Conservation (phyloP, 495 filamentous ascomycete species). For the Lentithecium fluviatile region DNA sequence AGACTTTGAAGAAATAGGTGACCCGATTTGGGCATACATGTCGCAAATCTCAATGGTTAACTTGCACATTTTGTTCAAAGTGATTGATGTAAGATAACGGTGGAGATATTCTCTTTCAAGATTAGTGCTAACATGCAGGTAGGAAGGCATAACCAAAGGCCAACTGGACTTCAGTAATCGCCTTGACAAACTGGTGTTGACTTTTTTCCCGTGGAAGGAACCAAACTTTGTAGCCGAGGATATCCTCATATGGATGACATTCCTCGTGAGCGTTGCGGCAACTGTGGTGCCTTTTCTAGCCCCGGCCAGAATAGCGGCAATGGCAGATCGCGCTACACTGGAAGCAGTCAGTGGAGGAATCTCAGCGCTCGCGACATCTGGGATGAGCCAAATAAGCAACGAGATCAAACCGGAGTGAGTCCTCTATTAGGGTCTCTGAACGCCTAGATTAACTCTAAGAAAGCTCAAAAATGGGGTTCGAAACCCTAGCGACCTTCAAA, state of each 20-base stretch:
- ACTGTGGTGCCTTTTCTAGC: too few relatives aligned
- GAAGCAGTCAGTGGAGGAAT: too few relatives aligned
- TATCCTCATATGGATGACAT: conserved; percentile 14
- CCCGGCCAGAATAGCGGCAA: too few relatives aligned
- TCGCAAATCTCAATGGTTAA: conserved; percentile 5
- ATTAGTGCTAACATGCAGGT: not conserved
- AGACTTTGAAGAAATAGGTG: not conserved
- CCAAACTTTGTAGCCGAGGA: conserved; percentile 13
- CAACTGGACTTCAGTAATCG: conserved; percentile 13
- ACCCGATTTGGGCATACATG: conserved; percentile 8
- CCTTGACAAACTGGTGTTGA: not conserved
- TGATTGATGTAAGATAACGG: conserved; percentile 1
- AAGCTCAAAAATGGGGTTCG: not conserved
- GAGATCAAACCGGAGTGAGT: conserved; percentile 2
- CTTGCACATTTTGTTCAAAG: conserved; percentile 15
- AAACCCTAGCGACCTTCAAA: not conserved
- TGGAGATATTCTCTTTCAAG: not conserved
- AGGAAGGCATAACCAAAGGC: conserved; percentile 16
- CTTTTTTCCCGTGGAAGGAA: conserved; percentile 18
- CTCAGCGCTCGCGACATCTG: not conserved
- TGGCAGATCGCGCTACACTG: too few relatives aligned
- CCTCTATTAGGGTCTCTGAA: not conserved
- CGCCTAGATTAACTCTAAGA: too few relatives aligned
- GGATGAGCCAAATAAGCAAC: not conserved
- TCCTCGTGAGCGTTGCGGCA: not conserved